These are phyloP conservation scores for Sporothrix humicola DNA, from an alignment of 2,329 filamentous ascomycete genomes.

Conservation along the genomic window DNA sequence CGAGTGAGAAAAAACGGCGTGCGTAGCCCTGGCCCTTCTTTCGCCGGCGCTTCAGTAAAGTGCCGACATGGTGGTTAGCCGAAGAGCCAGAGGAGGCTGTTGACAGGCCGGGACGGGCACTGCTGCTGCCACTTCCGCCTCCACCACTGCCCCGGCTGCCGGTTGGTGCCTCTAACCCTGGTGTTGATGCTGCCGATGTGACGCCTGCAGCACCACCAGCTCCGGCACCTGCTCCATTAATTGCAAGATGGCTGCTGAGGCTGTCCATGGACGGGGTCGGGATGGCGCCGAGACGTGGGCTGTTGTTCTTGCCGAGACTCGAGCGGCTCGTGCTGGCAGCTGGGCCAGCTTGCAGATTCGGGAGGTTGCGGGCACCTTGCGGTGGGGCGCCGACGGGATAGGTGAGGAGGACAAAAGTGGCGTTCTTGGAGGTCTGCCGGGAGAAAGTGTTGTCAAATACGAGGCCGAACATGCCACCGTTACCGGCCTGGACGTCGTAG, in stretches of 20 bases:
- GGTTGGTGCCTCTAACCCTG: conserved; percentile 44
- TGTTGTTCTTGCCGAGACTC: conserved; percentile 57
- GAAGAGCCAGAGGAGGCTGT: conserved; percentile 37
- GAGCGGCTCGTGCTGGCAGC: conserved; percentile 54
- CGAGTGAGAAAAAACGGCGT: conserved; percentile 90
- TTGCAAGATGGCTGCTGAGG: conserved; percentile 59
- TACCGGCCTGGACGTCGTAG: conserved; percentile 74
- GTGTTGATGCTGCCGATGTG: neutral
- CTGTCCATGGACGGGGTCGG: conserved; percentile 66
- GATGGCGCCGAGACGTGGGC: conserved; percentile 45
- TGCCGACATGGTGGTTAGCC: conserved; percentile 76
- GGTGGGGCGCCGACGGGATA: conserved; percentile 84
- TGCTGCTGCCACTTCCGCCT: conserved; percentile 32
- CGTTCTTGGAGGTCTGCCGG: conserved; percentile 91
- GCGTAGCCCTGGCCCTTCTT: conserved; percentile 96
- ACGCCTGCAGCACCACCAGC: conserved; percentile 34
- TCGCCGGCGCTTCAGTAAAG: conserved; percentile 84
- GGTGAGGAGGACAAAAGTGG: conserved; percentile 91
- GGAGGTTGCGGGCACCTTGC: conserved; percentile 73
- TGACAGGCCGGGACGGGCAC: conserved; percentile 19
- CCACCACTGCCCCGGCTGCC: conserved; percentile 30
- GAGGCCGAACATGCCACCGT: conserved; percentile 92
- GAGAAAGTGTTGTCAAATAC: conserved; percentile 99
- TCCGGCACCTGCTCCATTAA: conserved; percentile 56
- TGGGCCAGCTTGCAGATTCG: conserved; percentile 56